Conservation (phyloP, 2,329 filamentous ascomycete species). For the Colletotrichum tropicicola region DNA sequence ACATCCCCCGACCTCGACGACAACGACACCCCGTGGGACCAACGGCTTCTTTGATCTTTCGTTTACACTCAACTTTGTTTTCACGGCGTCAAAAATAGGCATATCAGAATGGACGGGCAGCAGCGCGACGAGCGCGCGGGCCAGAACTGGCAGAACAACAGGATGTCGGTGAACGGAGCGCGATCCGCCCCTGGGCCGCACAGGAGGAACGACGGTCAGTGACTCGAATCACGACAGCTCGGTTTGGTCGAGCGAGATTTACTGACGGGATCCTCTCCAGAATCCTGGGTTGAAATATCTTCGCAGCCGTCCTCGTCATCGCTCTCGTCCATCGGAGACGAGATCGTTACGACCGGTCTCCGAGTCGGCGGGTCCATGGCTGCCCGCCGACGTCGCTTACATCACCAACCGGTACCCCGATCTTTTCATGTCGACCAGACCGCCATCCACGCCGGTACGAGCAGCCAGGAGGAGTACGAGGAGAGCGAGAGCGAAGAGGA, state of each 20-base stretch:
- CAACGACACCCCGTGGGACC: conserved; percentile 5
- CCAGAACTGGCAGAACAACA: conserved; percentile 36
- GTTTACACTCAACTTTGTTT: not conserved
- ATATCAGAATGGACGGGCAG: conserved; percentile 25
- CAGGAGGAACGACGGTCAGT: conserved; percentile 32
- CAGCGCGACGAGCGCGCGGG: conserved; percentile 33
- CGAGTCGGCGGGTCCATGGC: conserved; percentile 74
- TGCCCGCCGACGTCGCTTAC: conserved; percentile 65
- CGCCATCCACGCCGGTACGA: conserved; percentile 58
- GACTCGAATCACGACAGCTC: conserved; percentile 31
- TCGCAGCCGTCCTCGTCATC: conserved; percentile 95
- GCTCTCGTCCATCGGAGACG: conserved; percentile 83
- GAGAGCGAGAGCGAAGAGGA: conserved; percentile 94
- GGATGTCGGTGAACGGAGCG: conserved; percentile 25
- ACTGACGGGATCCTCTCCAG: conserved; percentile 53
- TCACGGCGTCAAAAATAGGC: conserved; percentile 5
- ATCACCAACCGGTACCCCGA: conserved; percentile 41
- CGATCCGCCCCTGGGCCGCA: conserved; percentile 24
- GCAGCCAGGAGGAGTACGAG: conserved; percentile 94
- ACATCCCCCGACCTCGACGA: conserved; percentile 16
- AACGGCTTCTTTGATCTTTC: not conserved
- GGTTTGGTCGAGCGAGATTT: not conserved
- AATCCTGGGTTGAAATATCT: conserved; percentile 95
- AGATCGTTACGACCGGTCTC: conserved; percentile 90
- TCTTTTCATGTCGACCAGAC: conserved; percentile 49